Conservation (phyloP, 2,329 filamentous ascomycete species). For the Aspergillus quadrilineatus region DNA sequence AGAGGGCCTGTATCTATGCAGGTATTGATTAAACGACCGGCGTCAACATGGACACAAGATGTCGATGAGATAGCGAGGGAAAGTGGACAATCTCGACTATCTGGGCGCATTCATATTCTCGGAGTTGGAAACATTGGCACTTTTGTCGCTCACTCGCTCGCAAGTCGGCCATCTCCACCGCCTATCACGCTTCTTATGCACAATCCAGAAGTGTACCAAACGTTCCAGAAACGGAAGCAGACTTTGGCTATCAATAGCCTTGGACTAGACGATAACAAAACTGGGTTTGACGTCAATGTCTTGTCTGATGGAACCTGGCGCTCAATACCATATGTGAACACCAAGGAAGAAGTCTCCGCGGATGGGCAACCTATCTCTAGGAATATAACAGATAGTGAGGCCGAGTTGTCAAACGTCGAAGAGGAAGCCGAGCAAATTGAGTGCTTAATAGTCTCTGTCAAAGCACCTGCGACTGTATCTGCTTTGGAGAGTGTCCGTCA, state of each 20-base stretch:
- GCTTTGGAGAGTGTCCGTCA: constrained; percentile 66
- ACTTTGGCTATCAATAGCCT: constrained; percentile 38
- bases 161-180: constrained; percentile 65
- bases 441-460: constrained; percentile 76
- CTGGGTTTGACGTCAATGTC: constrained; percentile 47
- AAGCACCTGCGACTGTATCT: constrained; percentile 66
- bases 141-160: constrained; percentile 70
- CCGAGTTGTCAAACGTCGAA: constrained; percentile 15
- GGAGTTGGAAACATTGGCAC: constrained; percentile 76
- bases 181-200: constrained; percentile 77
- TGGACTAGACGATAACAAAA: constrained; percentile 43
- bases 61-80: constrained; percentile 22
- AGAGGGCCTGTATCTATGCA: not conserved
- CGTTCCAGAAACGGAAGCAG: constrained; percentile 24
- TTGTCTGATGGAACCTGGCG: constrained; percentile 35
- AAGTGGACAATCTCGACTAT: constrained; percentile 25
- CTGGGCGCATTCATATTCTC: constrained; percentile 58
- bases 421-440: constrained; percentile 56
- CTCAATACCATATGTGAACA: constrained; percentile 27
- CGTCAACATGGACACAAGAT: constrained; percentile 32
- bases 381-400: constrained; percentile 8
- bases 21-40: constrained; percentile 15
- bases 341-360: constrained; percentile 16
- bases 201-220: constrained; percentile 27
- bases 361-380: constrained; percentile 9